Conservation (phyloP, 805 yeast species). For the Schizosaccharomyces cryophilus region DNA sequence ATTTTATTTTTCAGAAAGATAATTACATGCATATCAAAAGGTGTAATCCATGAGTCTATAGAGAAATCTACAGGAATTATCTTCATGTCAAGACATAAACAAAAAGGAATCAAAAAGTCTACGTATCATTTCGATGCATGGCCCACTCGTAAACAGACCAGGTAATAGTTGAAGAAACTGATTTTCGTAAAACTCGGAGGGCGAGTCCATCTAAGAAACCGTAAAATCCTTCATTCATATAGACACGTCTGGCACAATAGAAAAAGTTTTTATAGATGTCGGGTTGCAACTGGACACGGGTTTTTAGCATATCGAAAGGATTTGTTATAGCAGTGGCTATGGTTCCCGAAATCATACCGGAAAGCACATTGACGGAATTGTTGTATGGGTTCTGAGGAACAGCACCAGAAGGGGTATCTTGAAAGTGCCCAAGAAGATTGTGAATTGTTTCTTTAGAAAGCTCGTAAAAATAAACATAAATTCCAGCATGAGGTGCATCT, state of each 20-base stretch:
- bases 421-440: constrained; percentile 2
- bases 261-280: constrained; percentile 19
- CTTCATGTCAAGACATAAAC: too few relatives aligned
- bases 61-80: neutral
- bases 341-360: constrained; percentile 63
- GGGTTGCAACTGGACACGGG: constrained; percentile 62
- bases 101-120: neutral
- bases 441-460: constrained; percentile 30
- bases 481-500: constrained; percentile 92
- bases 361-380: constrained; percentile 37
- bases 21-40: neutral
- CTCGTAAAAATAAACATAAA: constrained; percentile 71
- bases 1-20: too few relatives aligned
- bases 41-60: neutral
- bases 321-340: constrained; percentile 69
- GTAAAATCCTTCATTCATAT: constrained; percentile 22
- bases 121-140: neutral
- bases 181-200: constrained; percentile 61
- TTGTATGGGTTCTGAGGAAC: constrained; percentile 14
- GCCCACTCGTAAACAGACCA: constrained; percentile 72
- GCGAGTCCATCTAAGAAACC: constrained; percentile 66
- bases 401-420: neutral
- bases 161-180: constrained; percentile 76
- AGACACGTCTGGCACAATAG: constrained; percentile 18
- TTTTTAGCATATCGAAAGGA: constrained; percentile 85